Conservation (phyloP, 805 yeast species). For the Ogataea trehalophila region DNA sequence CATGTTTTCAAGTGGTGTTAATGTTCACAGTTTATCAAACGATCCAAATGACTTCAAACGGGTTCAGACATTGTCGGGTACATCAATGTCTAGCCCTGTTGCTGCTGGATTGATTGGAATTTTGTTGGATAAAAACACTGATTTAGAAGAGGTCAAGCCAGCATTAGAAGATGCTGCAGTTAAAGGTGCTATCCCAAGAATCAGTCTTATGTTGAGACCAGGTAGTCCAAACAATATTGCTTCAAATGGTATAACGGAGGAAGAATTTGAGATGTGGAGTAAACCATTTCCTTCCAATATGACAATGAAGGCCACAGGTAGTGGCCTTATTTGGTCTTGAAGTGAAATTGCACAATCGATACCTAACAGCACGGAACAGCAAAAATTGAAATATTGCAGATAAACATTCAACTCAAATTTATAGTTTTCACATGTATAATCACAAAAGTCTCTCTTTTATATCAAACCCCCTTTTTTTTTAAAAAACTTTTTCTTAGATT, state of each 20-base stretch:
- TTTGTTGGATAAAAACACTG: slow-evolving; percentile 47
- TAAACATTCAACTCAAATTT: too few relatives aligned
- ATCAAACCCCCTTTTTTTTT: too few relatives aligned
- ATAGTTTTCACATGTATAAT: too few relatives aligned
- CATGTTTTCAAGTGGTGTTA: slow-evolving; percentile 77
- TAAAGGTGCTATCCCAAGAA: slow-evolving; percentile 40
- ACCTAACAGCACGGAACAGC: too few relatives aligned
- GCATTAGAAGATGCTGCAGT: slow-evolving; percentile 43
- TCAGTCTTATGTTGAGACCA: slow-evolving; percentile 41
- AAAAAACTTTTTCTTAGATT: too few relatives aligned
- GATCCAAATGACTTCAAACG: slow-evolving; percentile 14
- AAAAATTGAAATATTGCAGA: too few relatives aligned
- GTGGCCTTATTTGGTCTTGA: too few relatives aligned
- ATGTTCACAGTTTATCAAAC: slow-evolving; percentile 52
- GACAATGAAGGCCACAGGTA: too few relatives aligned
- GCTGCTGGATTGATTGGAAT: slow-evolving; percentile 64
- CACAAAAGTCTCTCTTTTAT: too few relatives aligned
- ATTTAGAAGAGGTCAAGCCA: slow-evolving; percentile 36
- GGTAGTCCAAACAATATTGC: slow-evolving; percentile 59
- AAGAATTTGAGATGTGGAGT: slow-evolving; percentile 1
- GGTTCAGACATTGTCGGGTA: slow-evolving; percentile 53
- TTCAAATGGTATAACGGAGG: slow-evolving; percentile 24
- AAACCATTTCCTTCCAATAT: too few relatives aligned
- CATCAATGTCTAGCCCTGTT: slow-evolving; percentile 78
- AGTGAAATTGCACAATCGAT: not conserved